Conservation (phyloP, 352 stramenopile species). For the Aphanomyces stellatus region DNA sequence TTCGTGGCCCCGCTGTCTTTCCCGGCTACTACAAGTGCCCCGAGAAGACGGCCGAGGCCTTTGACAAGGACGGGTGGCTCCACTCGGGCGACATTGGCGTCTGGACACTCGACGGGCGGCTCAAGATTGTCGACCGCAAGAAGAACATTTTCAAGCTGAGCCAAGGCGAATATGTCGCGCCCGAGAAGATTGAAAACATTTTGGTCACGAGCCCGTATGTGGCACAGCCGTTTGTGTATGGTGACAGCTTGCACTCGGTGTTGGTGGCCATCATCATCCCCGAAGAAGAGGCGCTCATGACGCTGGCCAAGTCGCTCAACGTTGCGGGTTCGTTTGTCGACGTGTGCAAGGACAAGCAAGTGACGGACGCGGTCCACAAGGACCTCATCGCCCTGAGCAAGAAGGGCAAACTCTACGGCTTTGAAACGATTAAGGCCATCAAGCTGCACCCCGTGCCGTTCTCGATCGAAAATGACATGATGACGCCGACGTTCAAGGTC, state of each 20-base stretch:
- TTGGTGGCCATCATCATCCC: conserved; percentile 92
- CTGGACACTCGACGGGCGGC: conserved; percentile 88
- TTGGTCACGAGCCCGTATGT: conserved; percentile 89
- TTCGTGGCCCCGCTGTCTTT: conserved; percentile 82
- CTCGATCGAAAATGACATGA: conserved; percentile 84
- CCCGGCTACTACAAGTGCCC: conserved; percentile 89
- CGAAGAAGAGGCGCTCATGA: conserved; percentile 79
- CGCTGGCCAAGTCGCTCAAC: conserved; percentile 9
- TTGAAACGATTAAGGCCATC: conserved; percentile 88
- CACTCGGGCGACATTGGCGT: conserved; percentile 95
- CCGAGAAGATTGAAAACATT: conserved; percentile 95
- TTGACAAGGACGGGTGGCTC: conserved; percentile 95
- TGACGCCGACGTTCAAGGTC: conserved; percentile 97
- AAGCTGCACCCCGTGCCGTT: conserved; percentile 83
- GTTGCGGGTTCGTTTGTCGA: conserved; percentile 6
- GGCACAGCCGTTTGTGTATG: conserved; percentile 92
- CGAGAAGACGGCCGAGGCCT: conserved; percentile 85
- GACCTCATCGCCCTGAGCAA: conserved; percentile 64
- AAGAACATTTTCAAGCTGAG: conserved; percentile 93
- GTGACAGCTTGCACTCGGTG: conserved; percentile 90
- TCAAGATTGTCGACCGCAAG: conserved; percentile 87
- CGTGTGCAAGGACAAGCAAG: conserved; percentile 23
- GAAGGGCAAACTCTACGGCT: conserved; percentile 76
- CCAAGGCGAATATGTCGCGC: conserved; percentile 93
- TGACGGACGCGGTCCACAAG: conserved; percentile 53